phyloP scores from a whole-genome alignment of 2,329 filamentous ascomycete species.

The Gyromitra esculenta region DNA sequence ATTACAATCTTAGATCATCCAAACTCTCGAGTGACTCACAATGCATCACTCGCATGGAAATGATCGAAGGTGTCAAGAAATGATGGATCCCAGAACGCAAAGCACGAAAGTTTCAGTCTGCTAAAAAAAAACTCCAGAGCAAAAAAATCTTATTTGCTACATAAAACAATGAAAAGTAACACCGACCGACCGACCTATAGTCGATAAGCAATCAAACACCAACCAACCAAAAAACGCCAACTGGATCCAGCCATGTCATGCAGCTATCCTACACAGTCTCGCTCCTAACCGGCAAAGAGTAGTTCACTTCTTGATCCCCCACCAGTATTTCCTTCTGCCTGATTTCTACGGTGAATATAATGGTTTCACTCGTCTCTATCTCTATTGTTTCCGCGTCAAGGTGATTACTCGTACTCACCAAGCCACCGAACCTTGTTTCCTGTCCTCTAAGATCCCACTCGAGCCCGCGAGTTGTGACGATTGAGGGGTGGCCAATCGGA shows the following conservation, averaged over 20 bases:
- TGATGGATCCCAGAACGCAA: neutral
- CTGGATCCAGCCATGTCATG: neutral
- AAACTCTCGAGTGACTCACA: conserved; percentile 30
- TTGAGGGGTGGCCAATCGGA: conserved; percentile 79
- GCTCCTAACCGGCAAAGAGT: neutral
- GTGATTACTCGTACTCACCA: conserved; percentile 83
- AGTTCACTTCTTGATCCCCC: conserved; percentile 6
- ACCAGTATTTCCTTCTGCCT: conserved; percentile 43
- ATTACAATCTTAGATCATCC: neutral
- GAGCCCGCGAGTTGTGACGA: conserved; percentile 81
- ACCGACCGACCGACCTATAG: neutral
- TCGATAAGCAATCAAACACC: conserved; percentile 2
- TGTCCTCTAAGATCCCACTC: conserved; percentile 91
- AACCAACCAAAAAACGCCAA: conserved; percentile 27
- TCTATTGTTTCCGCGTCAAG: conserved; percentile 70
- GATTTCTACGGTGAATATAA: conserved; percentile 79
- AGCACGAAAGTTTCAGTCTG: neutral
- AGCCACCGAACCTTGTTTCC: conserved; percentile 78
- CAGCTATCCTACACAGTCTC: conserved; percentile 13
- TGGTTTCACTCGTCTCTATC: conserved; percentile 71
- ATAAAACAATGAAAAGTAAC: neutral
- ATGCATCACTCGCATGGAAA: conserved; percentile 33
- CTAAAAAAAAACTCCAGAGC: neutral
- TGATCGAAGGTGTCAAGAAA: neutral
- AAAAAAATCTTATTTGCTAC: conserved; percentile 1